These are phyloP conservation scores for Verticillium klebahnii DNA, from an alignment of 2,329 filamentous ascomycete species.

Conservation along the genomic window DNA sequence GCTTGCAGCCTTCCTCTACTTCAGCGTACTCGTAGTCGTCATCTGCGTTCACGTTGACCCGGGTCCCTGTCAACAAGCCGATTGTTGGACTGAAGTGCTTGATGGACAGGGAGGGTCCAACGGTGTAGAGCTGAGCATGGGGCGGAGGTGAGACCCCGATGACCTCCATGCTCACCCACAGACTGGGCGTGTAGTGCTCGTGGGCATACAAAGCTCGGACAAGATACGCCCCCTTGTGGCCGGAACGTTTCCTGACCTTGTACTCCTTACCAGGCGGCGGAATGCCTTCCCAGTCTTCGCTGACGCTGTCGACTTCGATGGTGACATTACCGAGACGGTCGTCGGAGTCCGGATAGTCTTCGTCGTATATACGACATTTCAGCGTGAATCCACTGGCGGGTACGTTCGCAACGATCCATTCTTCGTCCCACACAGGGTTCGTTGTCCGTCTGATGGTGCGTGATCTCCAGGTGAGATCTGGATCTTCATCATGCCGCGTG, in stretches of 20 bases:
- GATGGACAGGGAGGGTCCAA: conserved; percentile 71
- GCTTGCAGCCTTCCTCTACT: conserved; percentile 17
- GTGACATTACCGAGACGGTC: conserved; percentile 86
- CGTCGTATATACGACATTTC: conserved; percentile 85
- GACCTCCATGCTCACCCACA: conserved; percentile 71
- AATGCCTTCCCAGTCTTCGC: conserved; percentile 65
- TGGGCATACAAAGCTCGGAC: conserved; percentile 66
- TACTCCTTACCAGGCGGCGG: conserved; percentile 54
- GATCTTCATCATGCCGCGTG: conserved; percentile 80
- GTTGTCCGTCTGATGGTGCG: conserved; percentile 67
- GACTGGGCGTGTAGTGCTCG: conserved; percentile 62
- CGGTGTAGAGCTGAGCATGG: conserved; percentile 69
- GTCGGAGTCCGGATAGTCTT: conserved; percentile 81
- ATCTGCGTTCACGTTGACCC: conserved; percentile 57
- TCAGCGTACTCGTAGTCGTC: conserved; percentile 29
- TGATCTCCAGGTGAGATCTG: conserved; percentile 68
- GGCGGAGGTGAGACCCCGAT: conserved; percentile 69
- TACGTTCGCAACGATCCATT: conserved; percentile 86
- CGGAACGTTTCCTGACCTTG: conserved; percentile 75
- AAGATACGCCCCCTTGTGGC: conserved; percentile 81
- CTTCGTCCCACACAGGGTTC: conserved; percentile 75
- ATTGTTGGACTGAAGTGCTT: conserved; percentile 89
- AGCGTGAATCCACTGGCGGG: conserved; percentile 76
- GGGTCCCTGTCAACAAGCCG: conserved; percentile 71
- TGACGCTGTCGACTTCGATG: conserved; percentile 55